phyloP scores from a whole-genome alignment of 306 rosid species.

The Fragaria vesca region DNA sequence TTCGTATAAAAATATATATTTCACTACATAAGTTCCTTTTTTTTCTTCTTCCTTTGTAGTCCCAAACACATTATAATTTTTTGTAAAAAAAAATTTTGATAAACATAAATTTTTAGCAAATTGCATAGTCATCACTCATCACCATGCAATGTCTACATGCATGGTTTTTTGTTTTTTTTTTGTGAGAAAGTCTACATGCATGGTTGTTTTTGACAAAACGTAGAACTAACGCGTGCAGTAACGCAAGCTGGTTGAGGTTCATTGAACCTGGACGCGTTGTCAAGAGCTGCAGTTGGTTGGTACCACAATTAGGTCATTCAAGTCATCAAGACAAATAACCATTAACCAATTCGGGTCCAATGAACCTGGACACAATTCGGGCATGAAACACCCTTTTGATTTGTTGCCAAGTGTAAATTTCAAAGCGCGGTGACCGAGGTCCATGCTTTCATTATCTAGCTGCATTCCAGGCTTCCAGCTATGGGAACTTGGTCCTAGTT shows the following conservation, averaged over 20 bases:
- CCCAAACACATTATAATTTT: no score
- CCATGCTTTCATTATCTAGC: not conserved
- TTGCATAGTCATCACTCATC: not conserved
- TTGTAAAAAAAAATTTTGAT: no score
- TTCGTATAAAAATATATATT: no score
- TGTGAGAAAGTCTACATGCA: not conserved
- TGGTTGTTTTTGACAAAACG: not conserved
- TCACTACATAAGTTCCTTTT: no score
- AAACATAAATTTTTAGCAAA: not conserved
- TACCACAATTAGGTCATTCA: constrained; percentile 3
- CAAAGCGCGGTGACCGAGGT: not conserved
- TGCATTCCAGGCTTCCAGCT: not conserved
- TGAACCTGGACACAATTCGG: constrained; percentile 39
- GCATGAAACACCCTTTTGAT: not conserved
- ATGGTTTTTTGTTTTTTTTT: not conserved
- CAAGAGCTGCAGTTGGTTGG: not conserved
- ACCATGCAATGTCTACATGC: not conserved
- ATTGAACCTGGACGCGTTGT: constrained; percentile 50
- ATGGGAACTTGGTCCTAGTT: not conserved
- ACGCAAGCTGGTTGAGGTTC: constrained; percentile 16
- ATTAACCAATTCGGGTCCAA: constrained; percentile 17
- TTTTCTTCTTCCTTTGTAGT: no score
- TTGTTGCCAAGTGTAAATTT: not conserved
- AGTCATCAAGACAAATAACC: not conserved
- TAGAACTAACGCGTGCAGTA: not conserved